Evolutionary conservation across 208 protist species (phyloP), one percentile per base, ranked within the genome.

Genomic region (Porcisia deanei): DNA sequence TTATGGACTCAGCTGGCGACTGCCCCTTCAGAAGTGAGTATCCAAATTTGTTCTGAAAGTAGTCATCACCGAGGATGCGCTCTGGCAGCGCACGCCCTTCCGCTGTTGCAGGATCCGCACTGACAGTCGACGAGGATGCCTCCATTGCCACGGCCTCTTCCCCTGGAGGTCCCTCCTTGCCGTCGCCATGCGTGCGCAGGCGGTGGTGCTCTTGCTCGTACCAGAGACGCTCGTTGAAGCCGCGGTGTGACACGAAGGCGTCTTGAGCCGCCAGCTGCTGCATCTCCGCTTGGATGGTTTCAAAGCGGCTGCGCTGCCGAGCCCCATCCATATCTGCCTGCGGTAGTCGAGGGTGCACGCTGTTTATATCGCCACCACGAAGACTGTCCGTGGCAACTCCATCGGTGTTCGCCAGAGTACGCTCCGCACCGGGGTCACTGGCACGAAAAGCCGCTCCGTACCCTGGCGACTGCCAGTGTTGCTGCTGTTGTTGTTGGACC

Each of bases 181-280:
- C 63, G 18, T 67, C 41, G 41, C 63, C 63, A 12, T 52, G 63
- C 20, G 63, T 16, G 71, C 61, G 79, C 47, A 85, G 20, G 39
- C 73, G 74, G 3, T 77, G 68, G 30, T 81, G 71, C 72, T 94
- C 87, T 71, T 89, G 75, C 76, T 96, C 92, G 66, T 94, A 95
- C 89, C 90, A 94, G 47, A 78, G 14, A 14, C 82, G 81, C 76
- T 96, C 89, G 68, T 96, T 96, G 76, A 96, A 96, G 30, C 75
- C 90, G 47, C 92, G 90, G 75, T 92, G 86, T 9, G 83, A 67
- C 53, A 85, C 75, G 67, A 91, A 90, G n/a, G 45, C 84, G 80
- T 96, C 92, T 43, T 77, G 75, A 16, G 81, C 85, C 10, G 77
- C 83, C 22, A 96, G 78, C n/a, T 71, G 57, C 34, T 81, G 54